phyloP scores from a whole-genome alignment of 257 asterid species.

The Anisodus acutangulus region DNA sequence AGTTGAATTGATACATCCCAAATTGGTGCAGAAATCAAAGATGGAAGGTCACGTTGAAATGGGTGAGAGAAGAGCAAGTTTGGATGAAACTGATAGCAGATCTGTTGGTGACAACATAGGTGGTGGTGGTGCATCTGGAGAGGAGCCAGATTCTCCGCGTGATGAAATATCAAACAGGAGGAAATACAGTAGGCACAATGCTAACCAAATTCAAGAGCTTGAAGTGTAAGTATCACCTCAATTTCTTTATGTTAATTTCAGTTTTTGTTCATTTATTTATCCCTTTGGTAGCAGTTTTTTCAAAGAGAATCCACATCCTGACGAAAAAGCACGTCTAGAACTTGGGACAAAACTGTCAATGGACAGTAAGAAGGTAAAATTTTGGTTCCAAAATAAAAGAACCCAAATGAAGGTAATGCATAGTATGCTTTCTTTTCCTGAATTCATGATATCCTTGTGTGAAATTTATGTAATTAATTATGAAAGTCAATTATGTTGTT shows the following conservation, averaged over 20 bases:
- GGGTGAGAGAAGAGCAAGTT: constrained; percentile 51
- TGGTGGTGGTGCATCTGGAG: constrained; percentile 70
- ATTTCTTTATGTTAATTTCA: not conserved
- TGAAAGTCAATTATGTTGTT: constrained; percentile 27
- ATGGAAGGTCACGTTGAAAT: constrained; percentile 66
- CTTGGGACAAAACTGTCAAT: constrained; percentile 63
- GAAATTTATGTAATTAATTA: constrained; percentile 2
- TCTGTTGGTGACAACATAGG: constrained; percentile 56
- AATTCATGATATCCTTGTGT: not conserved
- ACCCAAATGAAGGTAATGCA: constrained; percentile 76
- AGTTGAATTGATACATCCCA: not conserved
- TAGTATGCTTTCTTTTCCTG: not conserved
- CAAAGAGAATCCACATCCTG: constrained; percentile 82
- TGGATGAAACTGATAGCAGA: constrained; percentile 57
- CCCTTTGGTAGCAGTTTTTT: constrained; percentile 48
- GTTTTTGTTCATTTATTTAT: not conserved
- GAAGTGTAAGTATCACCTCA: constrained; percentile 51
- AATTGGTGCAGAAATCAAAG: constrained; percentile 57
- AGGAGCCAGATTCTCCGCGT: constrained; percentile 49
- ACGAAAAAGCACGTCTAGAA: constrained; percentile 70
- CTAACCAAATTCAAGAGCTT: constrained; percentile 75
- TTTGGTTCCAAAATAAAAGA: constrained; percentile 88
- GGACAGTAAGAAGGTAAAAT: constrained; percentile 77
- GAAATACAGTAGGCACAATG: constrained; percentile 66
- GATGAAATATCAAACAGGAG: constrained; percentile 47